Evolutionary conservation across 139 green algal species (phyloP), one percentile per base, ranked within the genome.

Genomic region (Dunaliella primolecta): DNA sequence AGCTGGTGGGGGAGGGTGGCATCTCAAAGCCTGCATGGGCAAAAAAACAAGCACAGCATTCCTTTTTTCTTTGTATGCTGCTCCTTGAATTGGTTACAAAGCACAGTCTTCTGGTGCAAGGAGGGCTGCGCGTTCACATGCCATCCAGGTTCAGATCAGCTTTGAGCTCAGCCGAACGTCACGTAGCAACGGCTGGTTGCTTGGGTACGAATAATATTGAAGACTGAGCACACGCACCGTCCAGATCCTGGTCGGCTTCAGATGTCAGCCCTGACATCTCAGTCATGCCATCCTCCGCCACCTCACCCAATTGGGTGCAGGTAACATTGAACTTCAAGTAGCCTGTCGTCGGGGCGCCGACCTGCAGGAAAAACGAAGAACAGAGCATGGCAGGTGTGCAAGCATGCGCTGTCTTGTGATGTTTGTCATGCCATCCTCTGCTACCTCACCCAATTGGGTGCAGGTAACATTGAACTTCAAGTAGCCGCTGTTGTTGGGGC

Each of bases 191-290:
- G n/a, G n/a, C n/a, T n/a, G n/a, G n/a, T n/a, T n/a, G n/a, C n/a
- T n/a, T n/a, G n/a, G n/a, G n/a, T n/a, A n/a, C n/a, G n/a, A n/a
- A n/a, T n/a, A n/a, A n/a, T n/a, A n/a, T n/a, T n/a, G n/a, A n/a
- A n/a, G n/a, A n/a, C n/a, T n/a, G n/a, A n/a, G 0, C 80, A n/a
- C 29, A 72, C 84, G 15, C 76, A 90, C 89, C 89, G 46, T 87
- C 86, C 2, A 90, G 75, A 80, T 92, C 87, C 87, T 92, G 89
- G 27, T 84, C 80, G 3, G 34, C 38, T 33, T 88, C 86, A 36
- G n/a, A 77, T 27, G 89, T 92, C 3, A 92, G 77, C 32, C 87
- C 89, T 1, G 89, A 92, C 75, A 92, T 87, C 83, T 90, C 89
- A 3, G 89, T 92, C 81, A 90, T 80, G 7, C 78, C 85, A 35